Evolutionary conservation across 2,329 filamentous ascomycete genomes (phyloP).

Genomic region (Aureobasidium sp.): DNA sequence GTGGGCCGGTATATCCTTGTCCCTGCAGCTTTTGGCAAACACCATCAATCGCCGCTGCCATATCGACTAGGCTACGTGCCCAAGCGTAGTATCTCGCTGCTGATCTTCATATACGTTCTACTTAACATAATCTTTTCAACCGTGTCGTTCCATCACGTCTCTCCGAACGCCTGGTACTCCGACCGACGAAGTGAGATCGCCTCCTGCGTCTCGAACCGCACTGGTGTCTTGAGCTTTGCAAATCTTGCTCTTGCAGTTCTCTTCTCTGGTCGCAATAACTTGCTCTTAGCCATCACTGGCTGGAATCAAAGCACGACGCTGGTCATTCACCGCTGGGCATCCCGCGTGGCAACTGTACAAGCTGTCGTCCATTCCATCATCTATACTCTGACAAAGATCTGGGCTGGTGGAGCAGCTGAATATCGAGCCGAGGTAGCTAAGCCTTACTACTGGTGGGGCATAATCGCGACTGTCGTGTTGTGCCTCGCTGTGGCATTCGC

Average conservation of each 20-base stretch:
- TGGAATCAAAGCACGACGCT: constrained; percentile 46
- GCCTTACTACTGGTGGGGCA: constrained; percentile 41
- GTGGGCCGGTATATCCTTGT: background rate
- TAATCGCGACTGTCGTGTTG: constrained; percentile 33
- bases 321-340: constrained; percentile 46
- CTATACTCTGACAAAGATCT: constrained; percentile 32
- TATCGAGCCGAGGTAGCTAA: constrained; percentile 25
- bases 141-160: constrained; percentile 21
- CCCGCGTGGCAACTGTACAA: constrained; percentile 40
- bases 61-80: constrained; percentile 19
- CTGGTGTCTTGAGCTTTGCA: constrained; percentile 37
- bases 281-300: constrained; percentile 43
- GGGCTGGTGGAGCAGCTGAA: constrained; percentile 3
- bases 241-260: constrained; percentile 40
- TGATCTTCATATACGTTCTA: constrained; percentile 25
- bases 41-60: background rate
- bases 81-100: constrained; percentile 24
- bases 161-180: constrained; percentile 26
- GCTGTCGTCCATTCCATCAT: constrained; percentile 43
- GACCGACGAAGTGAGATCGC: constrained; percentile 26
- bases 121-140: constrained; percentile 29
- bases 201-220: constrained; percentile 35
- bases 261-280: constrained; percentile 42
- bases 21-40: background rate
- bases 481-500: constrained; percentile 31